These are phyloP conservation scores for Echria macrotheca DNA, from an alignment of 495 filamentous ascomycete genomes.

Conservation along the genomic window DNA sequence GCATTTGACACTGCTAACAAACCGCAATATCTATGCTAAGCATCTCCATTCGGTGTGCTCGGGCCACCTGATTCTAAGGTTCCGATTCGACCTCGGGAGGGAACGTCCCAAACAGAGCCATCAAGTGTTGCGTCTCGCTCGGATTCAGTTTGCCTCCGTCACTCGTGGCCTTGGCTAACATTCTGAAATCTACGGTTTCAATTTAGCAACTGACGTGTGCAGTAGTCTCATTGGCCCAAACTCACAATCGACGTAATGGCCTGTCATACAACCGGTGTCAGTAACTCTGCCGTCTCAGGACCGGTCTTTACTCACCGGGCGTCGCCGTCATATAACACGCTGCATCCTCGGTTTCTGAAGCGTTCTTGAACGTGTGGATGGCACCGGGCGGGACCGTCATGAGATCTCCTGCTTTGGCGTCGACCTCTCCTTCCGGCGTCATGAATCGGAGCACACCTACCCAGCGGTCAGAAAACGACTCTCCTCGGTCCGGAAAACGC, in stretches of 20 bases:
- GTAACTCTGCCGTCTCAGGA: no score
- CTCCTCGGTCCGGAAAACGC: slow-evolving; percentile 3
- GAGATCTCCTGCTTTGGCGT: slow-evolving; percentile 45
- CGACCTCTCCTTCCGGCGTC: slow-evolving; percentile 39
- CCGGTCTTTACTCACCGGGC: slow-evolving; percentile 33
- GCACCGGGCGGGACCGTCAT: slow-evolving; percentile 47
- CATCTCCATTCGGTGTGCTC: no score
- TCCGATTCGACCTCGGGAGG: slow-evolving; percentile 29
- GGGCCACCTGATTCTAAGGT: slow-evolving; percentile 17
- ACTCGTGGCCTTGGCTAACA: slow-evolving; percentile 25
- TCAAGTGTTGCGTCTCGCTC: slow-evolving; percentile 23
- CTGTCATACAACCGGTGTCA: slow-evolving; percentile 7
- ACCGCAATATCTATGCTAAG: not conserved
- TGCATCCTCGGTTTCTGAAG: slow-evolving; percentile 44
- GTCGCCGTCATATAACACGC: slow-evolving; percentile 53
- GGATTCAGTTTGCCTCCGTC: slow-evolving; percentile 17
- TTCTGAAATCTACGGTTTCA: slow-evolving; percentile 30
- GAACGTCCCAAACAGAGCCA: slow-evolving; percentile 34
- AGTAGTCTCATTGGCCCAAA: no score
- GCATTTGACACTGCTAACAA: not conserved
- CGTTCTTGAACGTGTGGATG: slow-evolving; percentile 51
- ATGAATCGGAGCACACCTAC: slow-evolving; percentile 29
- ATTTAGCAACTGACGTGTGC: no score
- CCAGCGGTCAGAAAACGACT: not conserved
- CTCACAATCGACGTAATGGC: slow-evolving; percentile 29